Conservation (phyloP, 2,329 filamentous ascomycete genomes). For the Celoporthe dispersa region DNA sequence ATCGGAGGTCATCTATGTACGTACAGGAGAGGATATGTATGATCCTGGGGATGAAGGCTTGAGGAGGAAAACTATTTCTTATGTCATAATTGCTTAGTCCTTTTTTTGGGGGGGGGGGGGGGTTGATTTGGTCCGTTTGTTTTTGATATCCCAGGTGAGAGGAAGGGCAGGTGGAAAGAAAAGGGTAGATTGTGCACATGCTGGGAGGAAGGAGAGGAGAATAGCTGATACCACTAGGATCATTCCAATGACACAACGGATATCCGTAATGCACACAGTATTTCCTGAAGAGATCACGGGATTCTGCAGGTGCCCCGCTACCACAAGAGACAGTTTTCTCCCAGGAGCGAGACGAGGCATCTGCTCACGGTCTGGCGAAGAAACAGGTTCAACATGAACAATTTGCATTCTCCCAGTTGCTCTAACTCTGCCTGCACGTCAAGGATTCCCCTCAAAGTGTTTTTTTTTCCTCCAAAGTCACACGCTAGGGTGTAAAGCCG, state of each 20-base stretch:
- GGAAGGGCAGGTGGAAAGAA: neutral
- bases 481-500: too few species aligned
- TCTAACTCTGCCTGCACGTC: too few species aligned
- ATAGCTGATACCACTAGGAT: neutral
- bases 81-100: neutral
- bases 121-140: too few species aligned
- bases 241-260: neutral
- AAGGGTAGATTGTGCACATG: neutral
- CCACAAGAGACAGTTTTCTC: too few species aligned
- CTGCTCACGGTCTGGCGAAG: too few species aligned
- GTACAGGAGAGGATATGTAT: neutral
- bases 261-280: neutral
- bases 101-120: too few species aligned
- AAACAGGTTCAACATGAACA: neutral
- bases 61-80: slow-evolving; percentile 1
- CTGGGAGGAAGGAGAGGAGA: neutral
- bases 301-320: neutral
- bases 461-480: too few species aligned
- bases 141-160: neutral
- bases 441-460: too few species aligned
- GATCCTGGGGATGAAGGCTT: neutral
- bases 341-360: neutral
- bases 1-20: neutral
- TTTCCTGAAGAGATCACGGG: neutral
- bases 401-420: neutral